Evolutionary conservation across 169 alveolate genomes (phyloP).

Genomic region (Sarcocystis neurona): DNA sequence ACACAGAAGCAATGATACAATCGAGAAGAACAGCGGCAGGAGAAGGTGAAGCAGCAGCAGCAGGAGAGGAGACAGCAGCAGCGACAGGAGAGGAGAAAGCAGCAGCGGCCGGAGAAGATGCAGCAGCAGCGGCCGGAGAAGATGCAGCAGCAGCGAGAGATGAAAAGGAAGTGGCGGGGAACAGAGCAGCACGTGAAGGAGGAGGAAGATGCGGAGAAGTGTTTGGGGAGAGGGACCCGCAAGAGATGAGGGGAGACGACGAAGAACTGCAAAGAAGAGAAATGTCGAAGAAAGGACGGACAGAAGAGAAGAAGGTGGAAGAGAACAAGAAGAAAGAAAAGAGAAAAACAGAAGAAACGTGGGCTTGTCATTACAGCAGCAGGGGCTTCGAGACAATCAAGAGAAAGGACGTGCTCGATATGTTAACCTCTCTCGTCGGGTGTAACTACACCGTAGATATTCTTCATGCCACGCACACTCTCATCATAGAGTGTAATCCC

Average conservation of each 20-base stretch:
- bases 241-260: neutral
- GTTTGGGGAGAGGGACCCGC: neutral
- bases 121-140: neutral
- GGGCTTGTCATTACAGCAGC: slow-evolving; percentile 25
- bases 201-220: neutral
- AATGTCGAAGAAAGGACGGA: neutral
- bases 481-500: slow-evolving; percentile 34
- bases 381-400: slow-evolving; percentile 31
- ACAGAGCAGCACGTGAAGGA: neutral
- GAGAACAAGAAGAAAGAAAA: neutral
- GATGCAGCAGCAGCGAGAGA: neutral
- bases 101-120: too few relatives aligned
- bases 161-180: neutral
- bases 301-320: neutral
- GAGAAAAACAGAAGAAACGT: neutral
- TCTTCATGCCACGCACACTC: neutral
- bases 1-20: too few relatives aligned
- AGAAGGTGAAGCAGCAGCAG: neutral
- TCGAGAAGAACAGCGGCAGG: too few relatives aligned
- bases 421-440: slow-evolving; percentile 10
- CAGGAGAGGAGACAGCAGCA: neutral
- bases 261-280: neutral
- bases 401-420: slow-evolving; percentile 7
- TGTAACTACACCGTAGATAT: slow-evolving; percentile 20
- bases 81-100: neutral